Percentiles rank a stretch among this genome's conserved stretches.
phyloP scores from a whole-genome alignment of 2,329 filamentous ascomycete genomes.

The Trichoderma atroviride region DNA sequence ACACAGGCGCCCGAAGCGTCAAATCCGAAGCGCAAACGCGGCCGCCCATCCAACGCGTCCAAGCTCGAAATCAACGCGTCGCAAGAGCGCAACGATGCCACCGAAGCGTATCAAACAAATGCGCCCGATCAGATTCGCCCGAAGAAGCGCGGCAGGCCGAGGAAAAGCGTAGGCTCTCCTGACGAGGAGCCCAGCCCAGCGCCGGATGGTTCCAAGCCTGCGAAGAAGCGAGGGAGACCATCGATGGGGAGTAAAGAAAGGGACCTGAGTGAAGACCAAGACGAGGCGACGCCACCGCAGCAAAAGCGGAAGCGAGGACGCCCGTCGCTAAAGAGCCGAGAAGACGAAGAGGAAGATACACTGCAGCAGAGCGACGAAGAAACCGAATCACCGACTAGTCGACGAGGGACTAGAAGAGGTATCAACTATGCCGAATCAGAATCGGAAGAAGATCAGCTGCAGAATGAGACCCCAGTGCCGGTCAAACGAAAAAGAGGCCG shows the following conservation, averaged over 20 bases:
- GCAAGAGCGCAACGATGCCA: slow-evolving; percentile 28
- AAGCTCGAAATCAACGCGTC: slow-evolving; percentile 37
- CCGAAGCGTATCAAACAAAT: slow-evolving; percentile 31
- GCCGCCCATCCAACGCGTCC: slow-evolving; percentile 47
- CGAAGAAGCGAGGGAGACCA: slow-evolving; percentile 37
- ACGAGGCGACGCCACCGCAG: slow-evolving; percentile 22
- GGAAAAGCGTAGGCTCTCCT: background rate
- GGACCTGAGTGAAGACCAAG: background rate
- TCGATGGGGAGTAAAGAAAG: slow-evolving; percentile 27
- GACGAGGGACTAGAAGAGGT: slow-evolving; percentile 28
- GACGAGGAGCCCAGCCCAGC: background rate
- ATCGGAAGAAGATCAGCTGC: slow-evolving; percentile 28
- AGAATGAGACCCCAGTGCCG: slow-evolving; percentile 29
- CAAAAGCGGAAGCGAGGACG: slow-evolving; percentile 44
- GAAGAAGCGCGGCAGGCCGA: slow-evolving; percentile 35
- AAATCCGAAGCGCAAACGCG: slow-evolving; percentile 48
- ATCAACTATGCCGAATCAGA: slow-evolving; percentile 29
- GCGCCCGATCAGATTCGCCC: slow-evolving; percentile 34
- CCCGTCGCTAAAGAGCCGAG: slow-evolving; percentile 33
- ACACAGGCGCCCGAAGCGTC: slow-evolving; percentile 35
- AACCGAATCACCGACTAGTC: slow-evolving; percentile 1
- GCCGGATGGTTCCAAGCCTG: background rate
- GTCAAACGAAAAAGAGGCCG: slow-evolving; percentile 29
- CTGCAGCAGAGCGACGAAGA: slow-evolving; percentile 20
- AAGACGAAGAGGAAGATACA: slow-evolving; percentile 19